Percentiles rank a stretch among this genome's conserved stretches.
phyloP scores from a whole-genome alignment of 1,284 basidiomycete genomes.

The Melampsora larici-populina region DNA sequence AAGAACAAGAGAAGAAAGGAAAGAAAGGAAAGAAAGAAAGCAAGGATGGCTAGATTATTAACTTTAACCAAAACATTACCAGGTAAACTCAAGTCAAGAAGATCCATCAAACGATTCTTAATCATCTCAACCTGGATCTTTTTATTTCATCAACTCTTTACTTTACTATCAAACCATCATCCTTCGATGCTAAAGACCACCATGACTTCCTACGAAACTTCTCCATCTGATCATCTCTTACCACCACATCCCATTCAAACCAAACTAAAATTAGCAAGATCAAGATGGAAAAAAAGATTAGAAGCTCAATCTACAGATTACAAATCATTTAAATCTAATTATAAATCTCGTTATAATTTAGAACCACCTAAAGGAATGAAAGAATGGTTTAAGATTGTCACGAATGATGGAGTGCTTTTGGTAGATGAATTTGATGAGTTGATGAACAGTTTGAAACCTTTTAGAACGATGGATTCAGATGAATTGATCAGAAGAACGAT shows the following conservation, averaged over 20 bases:
- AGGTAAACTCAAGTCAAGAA: slow-evolving; percentile 41
- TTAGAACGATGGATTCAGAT: slow-evolving; percentile 33
- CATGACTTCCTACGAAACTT: not conserved
- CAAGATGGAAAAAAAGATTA: slow-evolving; percentile 36
- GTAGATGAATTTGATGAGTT: slow-evolving; percentile 41
- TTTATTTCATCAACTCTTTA: slow-evolving; percentile 37
- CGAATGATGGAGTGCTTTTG: slow-evolving; percentile 30
- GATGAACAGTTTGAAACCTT: slow-evolving; percentile 36
- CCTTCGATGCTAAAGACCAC: slow-evolving; percentile 14
- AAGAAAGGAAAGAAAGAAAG: too few species aligned
- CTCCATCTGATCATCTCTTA: slow-evolving; percentile 6
- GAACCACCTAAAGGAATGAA: slow-evolving; percentile 39
- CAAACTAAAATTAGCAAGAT: slow-evolving; percentile 18
- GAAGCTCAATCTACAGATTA: slow-evolving; percentile 39
- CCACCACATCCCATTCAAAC: slow-evolving; percentile 40
- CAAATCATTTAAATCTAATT: slow-evolving; percentile 24
- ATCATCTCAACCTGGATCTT: slow-evolving; percentile 37
- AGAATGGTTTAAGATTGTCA: slow-evolving; percentile 37
- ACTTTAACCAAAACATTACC: slow-evolving; percentile 4
- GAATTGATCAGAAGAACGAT: slow-evolving; percentile 34
- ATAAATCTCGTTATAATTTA: slow-evolving; percentile 26
- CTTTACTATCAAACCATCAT: slow-evolving; percentile 10
- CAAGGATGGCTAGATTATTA: slow-evolving; percentile 30
- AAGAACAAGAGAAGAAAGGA: too few species aligned
- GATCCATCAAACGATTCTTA: slow-evolving; percentile 39